Base-by-base conservation (phyloP, 148 eudicot genomes). In the Pouteria glomerata region DNA sequence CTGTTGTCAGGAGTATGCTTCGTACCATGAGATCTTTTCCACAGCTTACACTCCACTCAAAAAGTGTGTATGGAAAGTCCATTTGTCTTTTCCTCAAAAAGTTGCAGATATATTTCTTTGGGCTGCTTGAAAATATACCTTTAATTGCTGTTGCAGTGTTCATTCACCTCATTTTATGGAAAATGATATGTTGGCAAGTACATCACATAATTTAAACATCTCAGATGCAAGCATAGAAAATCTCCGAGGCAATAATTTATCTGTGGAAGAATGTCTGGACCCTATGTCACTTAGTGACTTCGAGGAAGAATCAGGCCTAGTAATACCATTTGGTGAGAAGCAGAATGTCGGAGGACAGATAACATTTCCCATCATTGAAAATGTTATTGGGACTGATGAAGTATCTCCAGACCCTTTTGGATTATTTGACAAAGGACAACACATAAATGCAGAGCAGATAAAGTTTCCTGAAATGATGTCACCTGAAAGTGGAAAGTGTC, bases 141-240 rank as follows among this genome's bases (percentile, higher is more conserved):
- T 27, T 24, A 18, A 29, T 60, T 31, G n/a, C 31, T 76, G 61
- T 63, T 85, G 65, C 80, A 89, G 95, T 68, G 73, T 79, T 48
- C 74, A 77, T 68, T 83, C 81, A 42, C 76, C 83, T 63, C 73
- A 68, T 19, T 58, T n/a, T 41, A 72, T 77, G 83, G 76, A 77
- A 55, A 44, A 51, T 52, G 77, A 82, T 41, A 57, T 63, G 44
- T 3, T 8, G 14, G 56, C 27, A 24, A 63, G 69, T 68, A 52
- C 82, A 66, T 71, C 84, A 19, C 44, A 65, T 61, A 71, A 51
- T 13, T 10, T 39, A 57, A 77, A 71, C 56, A 79, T 69, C 65
- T 57, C 73, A 23, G 81, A 74, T 70, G 69, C 73, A 56, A 81
- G 91, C 79, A 70, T 79, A 73, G 91, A 86, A 68, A 85, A 74